A percentile compares a stretch with the other conserved stretches of the same genome.
Evolutionary conservation across 1,139 yeast genomes (phyloP).

Genomic region (Tardiomyces depauwii): DNA sequence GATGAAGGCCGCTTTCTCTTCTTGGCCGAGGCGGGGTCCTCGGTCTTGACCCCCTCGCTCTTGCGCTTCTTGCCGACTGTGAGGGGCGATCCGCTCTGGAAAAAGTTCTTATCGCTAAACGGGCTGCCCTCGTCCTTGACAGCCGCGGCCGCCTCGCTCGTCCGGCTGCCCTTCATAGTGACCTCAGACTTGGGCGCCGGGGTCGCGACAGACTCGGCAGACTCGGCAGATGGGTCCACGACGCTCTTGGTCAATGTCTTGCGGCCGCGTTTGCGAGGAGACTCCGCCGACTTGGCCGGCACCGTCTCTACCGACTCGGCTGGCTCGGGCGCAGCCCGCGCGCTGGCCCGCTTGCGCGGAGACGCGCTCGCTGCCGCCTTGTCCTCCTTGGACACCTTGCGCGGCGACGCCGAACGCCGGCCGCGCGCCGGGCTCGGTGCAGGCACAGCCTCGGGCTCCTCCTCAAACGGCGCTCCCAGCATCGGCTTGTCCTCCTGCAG

Average conservation of each 20-base stretch:
- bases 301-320: no score
- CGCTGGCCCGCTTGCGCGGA: conserved; percentile 1
- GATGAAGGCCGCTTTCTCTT: not conserved
- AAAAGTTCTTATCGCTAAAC: conserved; percentile 32
- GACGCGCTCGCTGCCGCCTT: conserved; percentile 3
- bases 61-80: conserved; percentile 5
- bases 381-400: conserved; percentile 1
- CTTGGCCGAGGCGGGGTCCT: conserved; percentile 1
- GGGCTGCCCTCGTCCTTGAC: conserved; percentile 13
- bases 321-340: conserved; percentile 1
- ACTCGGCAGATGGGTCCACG: conserved; percentile 6
- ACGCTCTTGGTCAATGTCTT: conserved; percentile 6
- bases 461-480: conserved; percentile 1
- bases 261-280: conserved; percentile 7
- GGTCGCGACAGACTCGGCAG: not conserved
- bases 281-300: conserved; percentile 2
- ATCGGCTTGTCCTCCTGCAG: not conserved
- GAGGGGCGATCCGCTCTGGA: conserved; percentile 27
- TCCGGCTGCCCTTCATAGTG: conserved; percentile 2
- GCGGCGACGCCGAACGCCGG: conserved; percentile 1
- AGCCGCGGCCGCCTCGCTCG: not conserved
- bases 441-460: conserved; percentile 1
- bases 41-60: conserved; percentile 2
- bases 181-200: conserved; percentile 3
- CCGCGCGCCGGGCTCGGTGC: conserved; percentile 2